phyloP scores from a whole-genome alignment of 2,329 filamentous ascomycete genomes.

The Fusarium staphyleae region DNA sequence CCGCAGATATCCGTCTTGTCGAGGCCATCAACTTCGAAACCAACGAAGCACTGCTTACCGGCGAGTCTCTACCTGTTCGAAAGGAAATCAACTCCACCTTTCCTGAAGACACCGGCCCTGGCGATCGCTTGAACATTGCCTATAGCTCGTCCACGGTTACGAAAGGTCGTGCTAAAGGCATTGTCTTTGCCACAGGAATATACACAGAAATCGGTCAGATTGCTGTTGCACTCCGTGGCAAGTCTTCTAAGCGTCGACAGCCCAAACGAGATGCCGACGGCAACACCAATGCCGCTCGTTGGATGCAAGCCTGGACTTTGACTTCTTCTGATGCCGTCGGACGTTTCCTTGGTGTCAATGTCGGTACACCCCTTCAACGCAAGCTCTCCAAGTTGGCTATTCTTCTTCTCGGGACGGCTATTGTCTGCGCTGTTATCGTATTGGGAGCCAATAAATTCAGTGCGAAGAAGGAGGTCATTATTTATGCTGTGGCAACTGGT shows the following conservation, averaged over 20 bases:
- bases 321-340: slow-evolving; percentile 63
- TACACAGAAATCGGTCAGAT: slow-evolving; percentile 69
- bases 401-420: slow-evolving; percentile 69
- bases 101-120: slow-evolving; percentile 52
- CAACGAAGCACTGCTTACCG: slow-evolving; percentile 70
- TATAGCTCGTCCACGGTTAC: slow-evolving; percentile 70
- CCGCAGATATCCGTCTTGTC: slow-evolving; percentile 63
- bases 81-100: slow-evolving; percentile 58
- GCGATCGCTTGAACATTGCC: slow-evolving; percentile 68
- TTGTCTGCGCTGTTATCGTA: slow-evolving; percentile 74
- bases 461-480: slow-evolving; percentile 64
- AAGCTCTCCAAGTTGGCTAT: slow-evolving; percentile 73
- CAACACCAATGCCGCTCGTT: slow-evolving; percentile 43
- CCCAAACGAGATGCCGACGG: slow-evolving; percentile 55
- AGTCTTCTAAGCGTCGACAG: slow-evolving; percentile 45
- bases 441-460: slow-evolving; percentile 67
- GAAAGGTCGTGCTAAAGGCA: slow-evolving; percentile 64
- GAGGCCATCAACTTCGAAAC: slow-evolving; percentile 72
- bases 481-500: slow-evolving; percentile 55
- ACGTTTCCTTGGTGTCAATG: slow-evolving; percentile 70
- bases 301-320: slow-evolving; percentile 48
- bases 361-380: slow-evolving; percentile 73
- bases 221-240: slow-evolving; percentile 55
- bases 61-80: slow-evolving; percentile 67
- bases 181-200: slow-evolving; percentile 68